A percentile compares a stretch with the other conserved stretches of the same genome.
These are phyloP conservation scores for Globisporangium echinulatum DNA, from an alignment of 352 stramenopile species.

Conservation along the genomic window DNA sequence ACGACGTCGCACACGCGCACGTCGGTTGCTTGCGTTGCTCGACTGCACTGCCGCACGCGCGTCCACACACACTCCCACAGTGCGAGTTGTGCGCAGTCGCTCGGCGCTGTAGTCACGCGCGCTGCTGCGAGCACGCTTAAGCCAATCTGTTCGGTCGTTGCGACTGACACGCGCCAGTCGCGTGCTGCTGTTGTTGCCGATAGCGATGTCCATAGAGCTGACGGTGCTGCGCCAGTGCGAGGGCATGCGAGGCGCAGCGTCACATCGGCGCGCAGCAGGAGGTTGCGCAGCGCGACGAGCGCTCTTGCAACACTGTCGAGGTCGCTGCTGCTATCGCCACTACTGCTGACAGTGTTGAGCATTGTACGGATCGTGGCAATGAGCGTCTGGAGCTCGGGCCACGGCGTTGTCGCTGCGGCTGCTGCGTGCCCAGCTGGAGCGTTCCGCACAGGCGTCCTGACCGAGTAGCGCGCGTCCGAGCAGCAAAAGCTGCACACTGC, in stretches of 20 bases:
- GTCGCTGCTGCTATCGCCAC: neutral
- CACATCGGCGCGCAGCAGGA: constrained; percentile 11
- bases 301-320: neutral
- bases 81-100: neutral
- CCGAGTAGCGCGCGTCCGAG: neutral
- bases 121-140: neutral
- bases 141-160: constrained; percentile 4
- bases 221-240: no score
- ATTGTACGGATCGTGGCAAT: neutral
- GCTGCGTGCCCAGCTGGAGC: no score
- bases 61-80: constrained; percentile 33
- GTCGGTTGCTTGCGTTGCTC: neutral
- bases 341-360: neutral
- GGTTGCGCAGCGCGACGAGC: constrained; percentile 7
- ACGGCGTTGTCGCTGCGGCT: neutral
- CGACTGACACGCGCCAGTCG: neutral
- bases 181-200: neutral
- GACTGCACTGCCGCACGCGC: constrained; percentile 18
- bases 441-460: neutral
- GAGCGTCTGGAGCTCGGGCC: constrained; percentile 6
- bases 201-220: neutral
- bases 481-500: constrained; percentile 9
- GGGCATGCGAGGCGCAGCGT: neutral
- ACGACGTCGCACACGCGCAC: constrained; percentile 21
- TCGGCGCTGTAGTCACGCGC: neutral